Base-by-base conservation (phyloP, 148 eudicot genomes). In the Silene conica region DNA sequence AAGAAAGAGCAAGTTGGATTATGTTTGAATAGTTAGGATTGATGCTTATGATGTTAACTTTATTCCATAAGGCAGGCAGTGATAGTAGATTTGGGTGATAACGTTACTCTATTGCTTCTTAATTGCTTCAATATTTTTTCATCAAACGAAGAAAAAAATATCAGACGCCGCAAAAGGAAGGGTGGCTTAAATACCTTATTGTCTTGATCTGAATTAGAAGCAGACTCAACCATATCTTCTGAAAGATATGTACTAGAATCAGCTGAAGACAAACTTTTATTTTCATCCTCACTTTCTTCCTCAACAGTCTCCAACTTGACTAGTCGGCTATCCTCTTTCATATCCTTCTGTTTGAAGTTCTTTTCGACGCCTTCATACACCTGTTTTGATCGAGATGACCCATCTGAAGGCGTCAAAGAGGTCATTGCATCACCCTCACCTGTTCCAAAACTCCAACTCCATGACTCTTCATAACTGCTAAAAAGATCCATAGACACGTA, bases 401-500 rank as follows among this genome's bases (percentile, higher is more conserved):
- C 45, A 50, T 76, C 80, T 28, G 91, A 74, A 71, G 75, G 79
- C 76, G 75, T 71, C 48, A 80, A 83, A 69, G 83, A 69, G 81
- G 69, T 80, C 67, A 82, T 69, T 56, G 82, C 79, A 62, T 76
- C 76, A 63, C 82, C 82, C 65, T 82, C 89, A 71, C 86, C 85
- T 46, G 82, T 78, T 74, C 80, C 92, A 75, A 87, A 79, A 76
- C 77, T 83, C 88, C 92, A 89, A 55, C 82, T 86, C 97, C 92
- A 92, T 71, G 93, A 85, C 82, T 95, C 92, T 67, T 91, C 96
- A 77, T 84, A 87, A 63, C 96, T 97, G 82, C 92, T 80, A 72
- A 95, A 95, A 78, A 95, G 96, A 86, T 95, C 97, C 74, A 89
- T 63, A 71, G 87, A 88, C 57, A 89, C 91, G 85, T 79, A 90